Evolutionary conservation across 352 stramenopile genomes (phyloP).

Genomic region (Pythium dissotocum): DNA sequence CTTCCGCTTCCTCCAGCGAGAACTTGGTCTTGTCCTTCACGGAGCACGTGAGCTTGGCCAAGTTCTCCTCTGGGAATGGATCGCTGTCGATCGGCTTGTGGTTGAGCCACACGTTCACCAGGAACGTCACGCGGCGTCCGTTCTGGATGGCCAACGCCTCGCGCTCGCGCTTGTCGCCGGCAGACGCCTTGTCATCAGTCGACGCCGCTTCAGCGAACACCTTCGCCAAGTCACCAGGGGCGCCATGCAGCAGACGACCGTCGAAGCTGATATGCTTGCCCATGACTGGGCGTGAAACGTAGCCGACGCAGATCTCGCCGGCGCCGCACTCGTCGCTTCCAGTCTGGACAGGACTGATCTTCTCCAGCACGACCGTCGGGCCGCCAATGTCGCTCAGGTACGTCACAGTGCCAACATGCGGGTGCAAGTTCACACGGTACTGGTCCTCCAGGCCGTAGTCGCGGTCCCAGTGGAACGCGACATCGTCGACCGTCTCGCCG

Average conservation of each 20-base stretch:
- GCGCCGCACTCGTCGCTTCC: constrained; percentile 41
- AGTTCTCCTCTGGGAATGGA: constrained; percentile 29
- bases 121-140: constrained; percentile 60
- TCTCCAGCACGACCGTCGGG: constrained; percentile 52
- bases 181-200: constrained; percentile 17
- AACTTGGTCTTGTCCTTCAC: constrained; percentile 23
- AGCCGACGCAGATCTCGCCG: constrained; percentile 32
- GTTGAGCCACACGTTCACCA: constrained; percentile 72
- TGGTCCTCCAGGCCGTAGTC: constrained; percentile 84
- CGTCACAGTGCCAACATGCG: constrained; percentile 68
- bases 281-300: constrained; percentile 35
- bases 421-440: constrained; percentile 77
- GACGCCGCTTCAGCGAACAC: constrained; percentile 21
- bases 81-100: constrained; percentile 52
- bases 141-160: constrained; percentile 16
- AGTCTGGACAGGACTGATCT: constrained; percentile 34
- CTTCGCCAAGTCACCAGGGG: constrained; percentile 46
- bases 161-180: constrained; percentile 24
- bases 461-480: constrained; percentile 91
- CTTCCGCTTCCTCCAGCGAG: constrained; percentile 24
- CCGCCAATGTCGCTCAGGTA: constrained; percentile 58
- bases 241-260: constrained; percentile 60
- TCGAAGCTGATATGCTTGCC: constrained; percentile 81
- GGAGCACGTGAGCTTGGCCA: constrained; percentile 22
- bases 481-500: constrained; percentile 54